A percentile compares a stretch with the other conserved stretches of the same genome.
phyloP scores from a whole-genome alignment of 108 stramenopile genomes.

The Conticribra weissflogii region DNA sequence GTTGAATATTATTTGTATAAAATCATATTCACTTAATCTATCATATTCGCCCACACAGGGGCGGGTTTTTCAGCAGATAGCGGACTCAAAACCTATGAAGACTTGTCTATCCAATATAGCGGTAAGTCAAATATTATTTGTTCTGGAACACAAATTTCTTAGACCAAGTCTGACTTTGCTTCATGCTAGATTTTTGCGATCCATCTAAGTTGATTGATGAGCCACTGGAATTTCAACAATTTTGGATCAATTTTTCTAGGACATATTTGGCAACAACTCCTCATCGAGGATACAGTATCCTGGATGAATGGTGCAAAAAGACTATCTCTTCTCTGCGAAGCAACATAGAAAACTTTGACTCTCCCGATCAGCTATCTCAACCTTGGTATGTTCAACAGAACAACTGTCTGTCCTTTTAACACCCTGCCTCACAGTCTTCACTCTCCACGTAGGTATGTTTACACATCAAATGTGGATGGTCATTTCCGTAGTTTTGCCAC shows the following conservation, averaged over 20 bases:
- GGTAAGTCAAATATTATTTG: too few species aligned
- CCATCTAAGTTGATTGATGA: constrained; percentile 31
- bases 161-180: too few species aligned
- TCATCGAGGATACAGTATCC: constrained; percentile 58
- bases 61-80: constrained; percentile 62
- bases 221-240: constrained; percentile 43
- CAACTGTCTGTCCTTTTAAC: too few species aligned
- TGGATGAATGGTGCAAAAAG: constrained; percentile 54
- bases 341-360: constrained; percentile 6
- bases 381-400: too few species aligned
- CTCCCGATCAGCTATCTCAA: background rate
- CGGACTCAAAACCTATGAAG: constrained; percentile 53
- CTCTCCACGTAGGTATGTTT: constrained; percentile 49
- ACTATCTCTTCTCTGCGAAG: constrained; percentile 17
- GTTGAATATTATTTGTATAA: too few species aligned
- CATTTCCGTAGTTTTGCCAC: constrained; percentile 47
- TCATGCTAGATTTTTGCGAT: constrained; percentile 40
- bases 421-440: background rate
- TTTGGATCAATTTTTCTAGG: constrained; percentile 51
- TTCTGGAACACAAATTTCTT: too few species aligned
- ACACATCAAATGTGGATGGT: constrained; percentile 65
- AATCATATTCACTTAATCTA: background rate
- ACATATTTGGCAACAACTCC: constrained; percentile 49
- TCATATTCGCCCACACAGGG: constrained; percentile 14
- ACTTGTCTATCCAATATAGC: constrained; percentile 34